A percentile compares a stretch with the other conserved stretches of the same genome.
phyloP scores from a whole-genome alignment of 139 green algal genomes.

The Gonium pectorale region DNA sequence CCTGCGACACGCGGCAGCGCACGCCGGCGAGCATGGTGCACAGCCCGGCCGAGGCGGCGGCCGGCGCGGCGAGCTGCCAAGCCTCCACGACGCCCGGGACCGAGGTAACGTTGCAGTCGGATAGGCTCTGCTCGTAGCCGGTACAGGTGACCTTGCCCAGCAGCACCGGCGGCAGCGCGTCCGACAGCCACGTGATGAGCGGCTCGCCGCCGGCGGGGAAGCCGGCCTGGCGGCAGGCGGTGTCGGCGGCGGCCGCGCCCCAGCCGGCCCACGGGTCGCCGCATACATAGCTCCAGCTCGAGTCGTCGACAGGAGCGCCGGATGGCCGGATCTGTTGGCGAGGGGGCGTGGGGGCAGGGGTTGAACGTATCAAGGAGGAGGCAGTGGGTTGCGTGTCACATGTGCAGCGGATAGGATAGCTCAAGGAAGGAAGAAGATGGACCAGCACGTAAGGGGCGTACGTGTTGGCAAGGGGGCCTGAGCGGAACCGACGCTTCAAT shows the following conservation, averaged over 20 bases:
- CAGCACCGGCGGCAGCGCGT: conserved; percentile 1
- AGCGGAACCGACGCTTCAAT: too few species aligned
- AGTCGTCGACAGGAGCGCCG: neutral
- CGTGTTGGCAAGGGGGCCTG: too few species aligned
- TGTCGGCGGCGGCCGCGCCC: conserved; percentile 7
- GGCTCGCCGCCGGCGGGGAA: conserved; percentile 4
- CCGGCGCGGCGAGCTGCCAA: neutral
- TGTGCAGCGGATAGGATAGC: too few species aligned
- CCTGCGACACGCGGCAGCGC: neutral
- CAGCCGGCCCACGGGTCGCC: conserved; percentile 23
- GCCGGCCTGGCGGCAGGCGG: conserved; percentile 3
- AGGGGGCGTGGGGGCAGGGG: too few species aligned
- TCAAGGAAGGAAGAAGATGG: too few species aligned
- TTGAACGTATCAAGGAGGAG: too few species aligned
- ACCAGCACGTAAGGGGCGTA: too few species aligned
- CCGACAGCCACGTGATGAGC: neutral
- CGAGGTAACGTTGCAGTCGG: neutral
- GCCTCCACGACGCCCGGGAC: neutral
- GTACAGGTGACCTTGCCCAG: neutral
- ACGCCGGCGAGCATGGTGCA: conserved; percentile 6
- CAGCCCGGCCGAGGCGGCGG: neutral
- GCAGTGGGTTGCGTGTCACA: too few species aligned
- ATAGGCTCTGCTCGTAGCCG: neutral
- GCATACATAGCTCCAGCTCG: conserved; percentile 4
- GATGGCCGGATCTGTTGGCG: neutral